Percentiles rank a stretch among this genome's conserved stretches.
Evolutionary conservation across 2,329 filamentous ascomycete genomes (phyloP).

Genomic region (Scorias spongiosa): DNA sequence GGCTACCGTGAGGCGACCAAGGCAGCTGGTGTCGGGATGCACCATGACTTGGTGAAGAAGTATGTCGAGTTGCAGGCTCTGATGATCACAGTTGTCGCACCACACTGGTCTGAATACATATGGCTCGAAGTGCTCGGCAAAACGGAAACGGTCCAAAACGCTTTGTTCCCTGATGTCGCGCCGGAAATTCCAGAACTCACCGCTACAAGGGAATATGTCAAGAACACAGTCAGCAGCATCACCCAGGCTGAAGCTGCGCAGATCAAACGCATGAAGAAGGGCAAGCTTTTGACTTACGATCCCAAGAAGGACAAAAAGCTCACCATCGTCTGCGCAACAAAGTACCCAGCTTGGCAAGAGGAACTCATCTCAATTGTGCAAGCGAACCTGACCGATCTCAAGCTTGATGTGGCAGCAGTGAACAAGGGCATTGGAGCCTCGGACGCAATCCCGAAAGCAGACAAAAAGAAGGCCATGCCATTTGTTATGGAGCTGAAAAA

Average conservation of each 20-base stretch:
- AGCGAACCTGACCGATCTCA: slow-evolving; percentile 49
- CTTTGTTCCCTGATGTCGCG: slow-evolving; percentile 56
- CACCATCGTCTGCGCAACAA: slow-evolving; percentile 65
- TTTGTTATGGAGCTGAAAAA: slow-evolving; percentile 83
- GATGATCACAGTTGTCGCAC: slow-evolving; percentile 68
- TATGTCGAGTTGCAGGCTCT: slow-evolving; percentile 82
- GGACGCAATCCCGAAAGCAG: slow-evolving; percentile 59
- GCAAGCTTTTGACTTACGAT: slow-evolving; percentile 73
- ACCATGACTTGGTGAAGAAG: slow-evolving; percentile 59
- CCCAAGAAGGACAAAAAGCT: slow-evolving; percentile 85
- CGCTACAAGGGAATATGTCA: slow-evolving; percentile 71
- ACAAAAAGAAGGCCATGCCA: slow-evolving; percentile 97
- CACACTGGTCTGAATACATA: slow-evolving; percentile 89
- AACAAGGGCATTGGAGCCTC: slow-evolving; percentile 31
- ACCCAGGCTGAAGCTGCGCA: slow-evolving; percentile 71
- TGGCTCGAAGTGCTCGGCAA: slow-evolving; percentile 83
- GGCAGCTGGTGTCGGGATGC: slow-evolving; percentile 69
- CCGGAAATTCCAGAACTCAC: slow-evolving; percentile 51
- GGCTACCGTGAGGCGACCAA: slow-evolving; percentile 75
- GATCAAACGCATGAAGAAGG: slow-evolving; percentile 83
- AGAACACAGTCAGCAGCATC: slow-evolving; percentile 59
- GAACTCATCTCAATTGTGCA: slow-evolving; percentile 72
- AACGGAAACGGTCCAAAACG: slow-evolving; percentile 60
- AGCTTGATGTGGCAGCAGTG: slow-evolving; percentile 66
- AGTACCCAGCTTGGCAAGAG: slow-evolving; percentile 81